Evolutionary conservation across 345 rosid species (phyloP).

Genomic region (Jatropha curcas): DNA sequence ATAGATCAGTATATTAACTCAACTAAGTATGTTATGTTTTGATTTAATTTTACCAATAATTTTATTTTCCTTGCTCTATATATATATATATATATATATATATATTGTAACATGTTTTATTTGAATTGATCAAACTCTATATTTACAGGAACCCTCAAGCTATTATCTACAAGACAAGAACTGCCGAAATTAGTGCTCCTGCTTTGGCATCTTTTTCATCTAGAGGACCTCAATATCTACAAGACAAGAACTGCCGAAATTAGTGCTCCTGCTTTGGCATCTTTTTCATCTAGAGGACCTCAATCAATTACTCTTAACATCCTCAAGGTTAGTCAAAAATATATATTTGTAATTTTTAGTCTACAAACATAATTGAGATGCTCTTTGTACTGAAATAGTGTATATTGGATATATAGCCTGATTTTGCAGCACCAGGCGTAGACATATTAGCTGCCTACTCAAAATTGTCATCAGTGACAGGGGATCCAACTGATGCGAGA

Average conservation of each 20-base stretch:
- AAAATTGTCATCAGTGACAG: conserved; percentile 44
- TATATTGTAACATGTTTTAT: not conserved
- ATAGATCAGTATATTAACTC: conserved; percentile 69
- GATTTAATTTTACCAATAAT: not conserved
- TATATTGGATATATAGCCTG: conserved; percentile 66
- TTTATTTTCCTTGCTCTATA: not conserved
- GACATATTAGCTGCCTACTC: conserved; percentile 74
- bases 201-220: conserved; percentile 71
- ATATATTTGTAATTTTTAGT: not conserved
- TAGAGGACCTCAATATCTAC: conserved; percentile 87
- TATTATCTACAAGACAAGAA: conserved; percentile 52
- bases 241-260: conserved; percentile 40
- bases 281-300: conserved; percentile 89
- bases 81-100: too few relatives aligned
- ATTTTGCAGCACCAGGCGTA: conserved; percentile 78
- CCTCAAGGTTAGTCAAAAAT: conserved; percentile 57
- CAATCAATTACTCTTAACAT: conserved; percentile 53
- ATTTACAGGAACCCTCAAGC: conserved; percentile 57
- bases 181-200: conserved; percentile 45
- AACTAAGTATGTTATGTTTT: conserved; percentile 48
- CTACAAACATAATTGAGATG: not conserved
- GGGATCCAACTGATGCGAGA: conserved; percentile 41
- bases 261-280: conserved; percentile 57
- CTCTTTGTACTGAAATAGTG: not conserved
- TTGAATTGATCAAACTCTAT: not conserved